Conservation (phyloP, 306 rosid genomes). For the Cicer arietinum region DNA sequence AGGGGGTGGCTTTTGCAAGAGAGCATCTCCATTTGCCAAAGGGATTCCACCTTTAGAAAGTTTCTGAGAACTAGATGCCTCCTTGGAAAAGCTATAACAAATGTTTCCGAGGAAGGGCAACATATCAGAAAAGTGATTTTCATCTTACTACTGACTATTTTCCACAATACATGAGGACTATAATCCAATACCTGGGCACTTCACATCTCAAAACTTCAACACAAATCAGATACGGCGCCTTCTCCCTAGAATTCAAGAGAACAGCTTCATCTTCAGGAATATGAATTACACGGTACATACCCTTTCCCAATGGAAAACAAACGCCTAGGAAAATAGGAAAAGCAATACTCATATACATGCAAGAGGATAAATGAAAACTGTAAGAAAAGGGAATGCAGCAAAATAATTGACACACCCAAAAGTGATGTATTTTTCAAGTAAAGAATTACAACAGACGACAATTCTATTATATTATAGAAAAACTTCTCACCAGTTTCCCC, state of each 20-base stretch:
- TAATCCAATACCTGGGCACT: conserved; percentile 65
- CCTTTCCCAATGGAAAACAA: conserved; percentile 93
- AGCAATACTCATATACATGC: conserved; percentile 44
- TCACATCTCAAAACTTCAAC: conserved; percentile 91
- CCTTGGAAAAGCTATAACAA: conserved; percentile 70
- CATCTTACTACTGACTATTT: conserved; percentile 39
- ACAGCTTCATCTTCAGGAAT: conserved; percentile 96
- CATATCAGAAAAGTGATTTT: conserved; percentile 38
- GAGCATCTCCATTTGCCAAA: conserved; percentile 90
- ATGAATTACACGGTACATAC: conserved; percentile 83
- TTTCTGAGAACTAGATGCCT: conserved; percentile 70
- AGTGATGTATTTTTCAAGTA: conserved; percentile 25
- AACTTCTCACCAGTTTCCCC: conserved; percentile 6
- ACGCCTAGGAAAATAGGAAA: conserved; percentile 60
- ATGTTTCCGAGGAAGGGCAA: conserved; percentile 37
- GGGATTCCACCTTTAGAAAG: conserved; percentile 94
- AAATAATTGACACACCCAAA: conserved; percentile 30
- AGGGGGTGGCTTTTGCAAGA: conserved; percentile 87
- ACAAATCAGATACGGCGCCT: conserved; percentile 90
- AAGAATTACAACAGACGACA: conserved; percentile 22
- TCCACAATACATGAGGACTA: conserved; percentile 23
- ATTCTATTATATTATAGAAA: conserved; percentile 21
- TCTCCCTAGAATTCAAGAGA: conserved; percentile 96
- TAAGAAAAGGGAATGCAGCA: conserved; percentile 20
- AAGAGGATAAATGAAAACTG: conserved; percentile 34